Percentiles rank a stretch among this genome's conserved stretches.
These are phyloP conservation scores for Stellera chamaejasme DNA, from an alignment of 345 rosid genomes.

Conservation along the genomic window DNA sequence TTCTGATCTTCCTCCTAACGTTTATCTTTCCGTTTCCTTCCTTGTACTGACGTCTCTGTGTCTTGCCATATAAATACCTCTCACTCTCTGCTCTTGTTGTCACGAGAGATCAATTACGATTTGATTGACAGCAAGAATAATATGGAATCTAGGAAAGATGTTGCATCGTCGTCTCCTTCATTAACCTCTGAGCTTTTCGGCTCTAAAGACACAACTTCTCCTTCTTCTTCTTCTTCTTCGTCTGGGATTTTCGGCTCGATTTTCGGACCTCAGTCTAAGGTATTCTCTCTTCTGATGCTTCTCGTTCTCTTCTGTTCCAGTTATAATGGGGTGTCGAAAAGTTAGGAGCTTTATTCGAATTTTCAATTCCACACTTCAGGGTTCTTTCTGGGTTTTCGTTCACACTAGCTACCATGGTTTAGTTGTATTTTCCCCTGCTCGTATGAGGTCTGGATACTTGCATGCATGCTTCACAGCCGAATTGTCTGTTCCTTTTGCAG, in stretches of 20 bases:
- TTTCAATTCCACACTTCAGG: background rate
- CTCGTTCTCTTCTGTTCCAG: too few relatives aligned
- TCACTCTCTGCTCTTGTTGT: conserved; percentile 17
- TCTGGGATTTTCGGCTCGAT: conserved; percentile 52
- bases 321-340: too few relatives aligned
- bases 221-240: conserved; percentile 15
- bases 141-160: conserved; percentile 56
- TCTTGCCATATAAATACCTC: conserved; percentile 5
- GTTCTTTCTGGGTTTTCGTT: background rate
- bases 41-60: conserved; percentile 15
- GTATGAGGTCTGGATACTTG: background rate
- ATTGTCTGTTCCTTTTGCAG: conserved; percentile 7
- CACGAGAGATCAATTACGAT: conserved; percentile 7
- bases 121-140: conserved; percentile 7
- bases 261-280: conserved; percentile 57
- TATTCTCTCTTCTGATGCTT: conserved; percentile 8
- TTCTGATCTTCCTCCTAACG: background rate
- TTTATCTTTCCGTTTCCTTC: background rate
- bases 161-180: conserved; percentile 34
- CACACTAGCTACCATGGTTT: background rate
- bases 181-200: conserved; percentile 65
- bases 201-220: conserved; percentile 41
- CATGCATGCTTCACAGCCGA: conserved; percentile 3
- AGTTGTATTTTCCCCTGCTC: background rate
- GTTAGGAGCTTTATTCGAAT: too few relatives aligned